phyloP scores from a whole-genome alignment of 2,329 filamentous ascomycete genomes.

The Bipolaris gigantea region DNA sequence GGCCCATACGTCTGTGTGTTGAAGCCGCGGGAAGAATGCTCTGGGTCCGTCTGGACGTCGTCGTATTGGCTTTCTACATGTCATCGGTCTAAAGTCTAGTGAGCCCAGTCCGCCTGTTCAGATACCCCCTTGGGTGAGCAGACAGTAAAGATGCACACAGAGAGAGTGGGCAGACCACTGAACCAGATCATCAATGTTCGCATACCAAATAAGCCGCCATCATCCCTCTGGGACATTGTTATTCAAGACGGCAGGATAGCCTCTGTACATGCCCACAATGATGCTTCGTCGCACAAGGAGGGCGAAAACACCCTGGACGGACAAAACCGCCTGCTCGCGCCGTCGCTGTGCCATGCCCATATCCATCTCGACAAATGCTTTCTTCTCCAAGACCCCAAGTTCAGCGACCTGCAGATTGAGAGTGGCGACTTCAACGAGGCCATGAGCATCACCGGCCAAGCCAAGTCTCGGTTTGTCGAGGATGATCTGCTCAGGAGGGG shows the following conservation, averaged over 20 bases:
- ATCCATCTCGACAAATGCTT: conserved; percentile 72
- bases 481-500: conserved; percentile 67
- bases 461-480: conserved; percentile 64
- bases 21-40: conserved; percentile 5
- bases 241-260: conserved; percentile 40
- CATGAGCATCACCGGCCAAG: conserved; percentile 59
- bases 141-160: conserved; percentile 6
- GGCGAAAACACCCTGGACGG: conserved; percentile 46
- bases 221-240: conserved; percentile 43
- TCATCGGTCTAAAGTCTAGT: not conserved
- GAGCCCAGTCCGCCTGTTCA: not conserved
- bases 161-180: conserved; percentile 16
- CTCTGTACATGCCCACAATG: conserved; percentile 38
- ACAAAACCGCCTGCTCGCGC: conserved; percentile 50
- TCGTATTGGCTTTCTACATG: conserved; percentile 8
- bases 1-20: conserved; percentile 12
- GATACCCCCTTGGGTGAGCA: not conserved
- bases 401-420: conserved; percentile 61
- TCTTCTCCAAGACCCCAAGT: conserved; percentile 61
- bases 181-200: conserved; percentile 41
- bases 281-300: conserved; percentile 3
- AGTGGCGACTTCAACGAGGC: conserved; percentile 68
- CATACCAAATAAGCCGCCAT: conserved; percentile 35
- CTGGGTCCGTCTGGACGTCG: conserved; percentile 16
- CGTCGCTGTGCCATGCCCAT: conserved; percentile 70